Evolutionary conservation across 768 basidiomycete genomes (phyloP).

Genomic region (Boletus rubescentipes): DNA sequence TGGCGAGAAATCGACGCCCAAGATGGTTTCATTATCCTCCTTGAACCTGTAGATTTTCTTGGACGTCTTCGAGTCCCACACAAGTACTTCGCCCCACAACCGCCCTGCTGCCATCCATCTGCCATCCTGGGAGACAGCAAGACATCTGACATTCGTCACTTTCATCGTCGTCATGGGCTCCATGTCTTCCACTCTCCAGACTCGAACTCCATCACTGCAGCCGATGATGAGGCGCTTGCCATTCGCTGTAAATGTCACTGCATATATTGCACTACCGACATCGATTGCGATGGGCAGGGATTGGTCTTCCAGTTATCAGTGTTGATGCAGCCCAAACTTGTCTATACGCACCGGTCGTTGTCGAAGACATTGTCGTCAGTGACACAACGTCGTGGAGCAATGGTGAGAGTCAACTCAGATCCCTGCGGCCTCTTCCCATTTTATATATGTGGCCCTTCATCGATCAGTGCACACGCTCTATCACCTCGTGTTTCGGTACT

Average conservation of each 20-base stretch:
- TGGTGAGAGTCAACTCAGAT: too few relatives aligned
- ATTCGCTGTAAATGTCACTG: not conserved
- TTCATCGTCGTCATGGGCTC: not conserved
- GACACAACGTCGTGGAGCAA: too few relatives aligned
- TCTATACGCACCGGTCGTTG: not conserved
- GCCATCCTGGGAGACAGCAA: constrained; percentile 1
- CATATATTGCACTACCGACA: not conserved
- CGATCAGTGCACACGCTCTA: too few relatives aligned
- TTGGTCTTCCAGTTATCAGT: not conserved
- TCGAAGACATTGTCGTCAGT: not conserved
- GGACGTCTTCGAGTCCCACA: not conserved
- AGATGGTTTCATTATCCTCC: not conserved
- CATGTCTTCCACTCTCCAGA: constrained; percentile 4
- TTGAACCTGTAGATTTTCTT: not conserved
- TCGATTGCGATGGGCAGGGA: not conserved
- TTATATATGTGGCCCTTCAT: too few relatives aligned
- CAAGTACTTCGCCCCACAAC: not conserved
- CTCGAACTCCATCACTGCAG: not conserved
- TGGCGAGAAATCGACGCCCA: constrained; percentile 5
- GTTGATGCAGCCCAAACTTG: not conserved
- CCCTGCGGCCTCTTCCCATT: too few relatives aligned
- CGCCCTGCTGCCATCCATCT: constrained; percentile 3
- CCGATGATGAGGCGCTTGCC: not conserved
- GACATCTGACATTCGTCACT: not conserved
- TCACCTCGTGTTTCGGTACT: too few relatives aligned